Evolutionary conservation across 495 filamentous ascomycete genomes (phyloP), one percentile per base, ranked within the genome.

Genomic region (Lophium mytilinum): DNA sequence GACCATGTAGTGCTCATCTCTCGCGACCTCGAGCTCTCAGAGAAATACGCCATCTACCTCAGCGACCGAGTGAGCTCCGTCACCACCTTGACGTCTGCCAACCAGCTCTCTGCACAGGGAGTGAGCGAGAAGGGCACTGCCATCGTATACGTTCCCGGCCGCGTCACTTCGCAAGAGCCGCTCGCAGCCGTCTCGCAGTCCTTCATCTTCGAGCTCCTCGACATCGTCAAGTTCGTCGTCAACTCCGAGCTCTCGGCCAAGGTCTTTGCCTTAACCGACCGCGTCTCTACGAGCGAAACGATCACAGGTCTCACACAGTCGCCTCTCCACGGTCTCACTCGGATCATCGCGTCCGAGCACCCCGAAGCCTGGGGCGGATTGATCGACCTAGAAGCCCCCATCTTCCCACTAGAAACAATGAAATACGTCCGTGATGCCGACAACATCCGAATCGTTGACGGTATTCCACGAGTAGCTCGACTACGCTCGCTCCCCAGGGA

Each of bases 371-470:
- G 65, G 56, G 73, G 73, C 30, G 72, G 55, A 2, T 50, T 75
- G 24, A 70, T 76, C 48, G 74, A 73, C 21, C 54, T 51, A 9
- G 68, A 71, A 33, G 36, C 15, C 3, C 9, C 37, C 6, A 7
- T 21, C 0, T 68, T 75, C 42, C 70, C 70, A 1, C 50, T 71
- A 1, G 50, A 63, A 11, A 59, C 66, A 8, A 57, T 75, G 15
- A 65, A 68, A 42, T 73, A 76, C 52, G 65, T 74, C 34, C 63
- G 59, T 11, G 68, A 62, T 1, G 57, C 58, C n/a, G 77, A 78
- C 53, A 64, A 74, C 42, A 69, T 80, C 55, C 66, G 70, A 14
- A 73, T 78, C 35, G 59, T 63, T n/a, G 76, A 79, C 46, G 72
- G 72, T 12, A 62, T 80, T 7, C 52, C 72, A 3, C 57, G 71